Percentiles rank a stretch among this genome's conserved stretches.
phyloP scores from a whole-genome alignment of 306 rosid genomes.

The Vigna trinervia region DNA sequence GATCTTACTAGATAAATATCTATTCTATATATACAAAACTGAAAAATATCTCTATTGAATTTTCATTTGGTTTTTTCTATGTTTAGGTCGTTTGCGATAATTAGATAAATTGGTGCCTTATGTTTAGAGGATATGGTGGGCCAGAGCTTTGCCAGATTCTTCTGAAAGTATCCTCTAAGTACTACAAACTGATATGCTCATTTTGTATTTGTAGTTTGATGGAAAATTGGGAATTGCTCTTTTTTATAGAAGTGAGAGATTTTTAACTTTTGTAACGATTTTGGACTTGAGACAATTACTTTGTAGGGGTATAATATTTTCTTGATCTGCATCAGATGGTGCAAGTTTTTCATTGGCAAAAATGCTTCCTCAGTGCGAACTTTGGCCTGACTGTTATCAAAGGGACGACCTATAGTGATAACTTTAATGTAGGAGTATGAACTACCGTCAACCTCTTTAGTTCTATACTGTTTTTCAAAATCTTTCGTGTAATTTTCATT shows the following conservation, averaged over 20 bases:
- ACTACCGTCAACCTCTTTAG: too few relatives aligned
- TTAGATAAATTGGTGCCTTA: conserved; percentile 41
- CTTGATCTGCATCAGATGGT: too few relatives aligned
- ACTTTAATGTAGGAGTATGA: too few relatives aligned
- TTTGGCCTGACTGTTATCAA: too few relatives aligned
- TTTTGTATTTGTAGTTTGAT: not conserved
- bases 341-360: too few relatives aligned
- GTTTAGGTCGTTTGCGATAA: not conserved
- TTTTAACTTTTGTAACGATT: too few relatives aligned
- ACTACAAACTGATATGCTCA: not conserved
- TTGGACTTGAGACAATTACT: too few relatives aligned
- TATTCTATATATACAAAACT: not conserved
- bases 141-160: conserved; percentile 19
- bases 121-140: conserved; percentile 51
- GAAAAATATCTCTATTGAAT: conserved; percentile 40
- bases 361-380: too few relatives aligned
- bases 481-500: not conserved
- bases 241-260: not conserved
- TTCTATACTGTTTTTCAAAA: not conserved
- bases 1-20: conserved; percentile 32
- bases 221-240: not conserved
- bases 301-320: too few relatives aligned
- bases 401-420: too few relatives aligned
- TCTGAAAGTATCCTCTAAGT: not conserved
- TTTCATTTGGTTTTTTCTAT: not conserved